A percentile compares a stretch with the other conserved stretches of the same genome.
Conservation (phyloP, 345 rosid genomes). For the Geranium brycei region DNA sequence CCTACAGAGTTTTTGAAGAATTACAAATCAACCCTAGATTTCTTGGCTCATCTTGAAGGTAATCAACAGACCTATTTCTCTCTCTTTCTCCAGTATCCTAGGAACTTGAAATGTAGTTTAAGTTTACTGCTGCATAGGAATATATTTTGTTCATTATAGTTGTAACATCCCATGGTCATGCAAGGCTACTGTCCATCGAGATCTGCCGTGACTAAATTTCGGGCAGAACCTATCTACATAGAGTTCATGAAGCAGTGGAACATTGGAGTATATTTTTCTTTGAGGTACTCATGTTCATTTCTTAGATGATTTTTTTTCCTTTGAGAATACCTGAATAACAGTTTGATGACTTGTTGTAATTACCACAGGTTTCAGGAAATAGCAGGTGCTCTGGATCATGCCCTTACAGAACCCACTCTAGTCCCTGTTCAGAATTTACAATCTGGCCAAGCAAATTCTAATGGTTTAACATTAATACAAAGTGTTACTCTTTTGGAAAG, state of each 20-base stretch:
- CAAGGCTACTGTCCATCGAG: slow-evolving; percentile 96
- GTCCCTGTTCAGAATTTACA: slow-evolving; percentile 42
- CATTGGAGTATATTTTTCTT: slow-evolving; percentile 81
- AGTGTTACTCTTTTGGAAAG: slow-evolving; percentile 70
- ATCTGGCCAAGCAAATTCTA: slow-evolving; percentile 27
- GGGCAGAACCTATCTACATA: slow-evolving; percentile 51
- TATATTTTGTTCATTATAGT: background rate
- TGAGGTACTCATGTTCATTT: slow-evolving; percentile 42
- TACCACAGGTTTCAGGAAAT: slow-evolving; percentile 86
- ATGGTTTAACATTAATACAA: slow-evolving; percentile 51
- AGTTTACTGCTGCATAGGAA: background rate
- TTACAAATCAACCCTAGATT: slow-evolving; percentile 79
- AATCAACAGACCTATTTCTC: slow-evolving; percentile 14
- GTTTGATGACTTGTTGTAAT: slow-evolving; percentile 8
- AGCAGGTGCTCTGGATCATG: slow-evolving; percentile 84
- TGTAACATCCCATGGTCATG: slow-evolving; percentile 32
- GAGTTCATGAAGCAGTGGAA: slow-evolving; percentile 98
- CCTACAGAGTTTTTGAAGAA: slow-evolving; percentile 83
- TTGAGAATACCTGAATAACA: background rate
- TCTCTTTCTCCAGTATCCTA: slow-evolving; percentile 2
- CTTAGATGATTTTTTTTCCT: slow-evolving; percentile 5
- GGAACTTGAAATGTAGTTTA: background rate
- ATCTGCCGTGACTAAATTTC: slow-evolving; percentile 79
- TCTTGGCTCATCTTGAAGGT: slow-evolving; percentile 93
- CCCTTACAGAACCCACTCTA: slow-evolving; percentile 51